These are phyloP conservation scores for Pseudohalonectria lignicola DNA, from an alignment of 2,329 filamentous ascomycete genomes.

Conservation along the genomic window DNA sequence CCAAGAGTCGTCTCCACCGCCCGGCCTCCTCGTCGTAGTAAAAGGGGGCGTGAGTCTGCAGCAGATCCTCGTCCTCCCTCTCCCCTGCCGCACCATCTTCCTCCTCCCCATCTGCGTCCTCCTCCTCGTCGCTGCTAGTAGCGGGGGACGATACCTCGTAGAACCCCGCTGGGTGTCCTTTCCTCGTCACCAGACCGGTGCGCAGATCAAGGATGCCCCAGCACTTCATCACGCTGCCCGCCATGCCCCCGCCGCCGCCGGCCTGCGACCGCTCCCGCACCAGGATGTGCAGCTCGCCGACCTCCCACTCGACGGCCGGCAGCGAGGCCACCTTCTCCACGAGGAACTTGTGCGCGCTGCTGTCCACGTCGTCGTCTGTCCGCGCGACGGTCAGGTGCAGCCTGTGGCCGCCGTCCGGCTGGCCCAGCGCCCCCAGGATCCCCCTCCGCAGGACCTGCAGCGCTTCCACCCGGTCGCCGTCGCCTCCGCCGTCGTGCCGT, in stretches of 20 bases:
- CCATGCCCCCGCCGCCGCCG: conserved; percentile 13
- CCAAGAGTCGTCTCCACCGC: conserved; percentile 8
- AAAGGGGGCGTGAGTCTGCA: conserved; percentile 3
- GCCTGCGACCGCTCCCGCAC: conserved; percentile 28
- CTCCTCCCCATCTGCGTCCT: not conserved
- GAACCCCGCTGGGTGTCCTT: conserved; percentile 13
- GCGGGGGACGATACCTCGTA: conserved; percentile 8
- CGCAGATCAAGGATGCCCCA: conserved; percentile 38
- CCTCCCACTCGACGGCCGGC: conserved; percentile 34
- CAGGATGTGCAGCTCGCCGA: conserved; percentile 38
- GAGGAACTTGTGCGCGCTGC: conserved; percentile 36
- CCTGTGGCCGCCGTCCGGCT: conserved; percentile 18
- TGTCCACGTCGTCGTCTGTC: conserved; percentile 31
- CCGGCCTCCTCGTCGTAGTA: conserved; percentile 11
- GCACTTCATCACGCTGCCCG: conserved; percentile 38
- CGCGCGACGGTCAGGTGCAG: conserved; percentile 53
- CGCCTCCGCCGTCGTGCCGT: conserved; percentile 20
- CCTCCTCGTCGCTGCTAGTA: not conserved
- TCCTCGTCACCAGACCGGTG: conserved; percentile 10
- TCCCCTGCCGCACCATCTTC: not conserved
- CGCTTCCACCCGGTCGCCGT: conserved; percentile 6
- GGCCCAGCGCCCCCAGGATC: conserved; percentile 25
- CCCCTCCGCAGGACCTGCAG: conserved; percentile 21
- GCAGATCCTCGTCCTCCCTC: conserved; percentile 5
- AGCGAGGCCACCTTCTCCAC: conserved; percentile 39